A percentile compares a stretch with the other conserved stretches of the same genome.
Conservation (phyloP, 495 filamentous ascomycete genomes). For the Xylaria curta region DNA sequence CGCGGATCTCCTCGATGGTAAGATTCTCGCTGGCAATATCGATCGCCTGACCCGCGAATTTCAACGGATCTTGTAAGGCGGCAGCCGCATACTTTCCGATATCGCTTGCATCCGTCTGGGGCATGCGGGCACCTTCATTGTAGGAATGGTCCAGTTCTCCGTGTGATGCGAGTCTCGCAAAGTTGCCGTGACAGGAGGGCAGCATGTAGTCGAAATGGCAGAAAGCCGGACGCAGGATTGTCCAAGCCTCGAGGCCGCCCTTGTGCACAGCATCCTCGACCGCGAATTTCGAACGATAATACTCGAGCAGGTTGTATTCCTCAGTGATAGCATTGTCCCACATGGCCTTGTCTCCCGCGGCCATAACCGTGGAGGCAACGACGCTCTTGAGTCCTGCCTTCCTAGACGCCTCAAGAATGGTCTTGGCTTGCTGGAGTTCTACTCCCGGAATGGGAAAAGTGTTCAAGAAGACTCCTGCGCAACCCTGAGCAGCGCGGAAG, state of each 20-base stretch:
- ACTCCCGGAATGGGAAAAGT: slow-evolving; percentile 31
- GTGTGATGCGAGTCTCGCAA: slow-evolving; percentile 19
- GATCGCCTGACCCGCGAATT: slow-evolving; percentile 48
- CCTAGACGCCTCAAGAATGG: slow-evolving; percentile 46
- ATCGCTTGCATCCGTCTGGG: slow-evolving; percentile 53
- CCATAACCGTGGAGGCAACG: slow-evolving; percentile 50
- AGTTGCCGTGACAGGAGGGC: slow-evolving; percentile 42
- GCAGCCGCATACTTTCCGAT: slow-evolving; percentile 54
- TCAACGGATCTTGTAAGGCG: slow-evolving; percentile 46
- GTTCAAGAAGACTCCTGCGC: slow-evolving; percentile 50
- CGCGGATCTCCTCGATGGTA: slow-evolving; percentile 41
- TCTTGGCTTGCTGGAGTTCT: slow-evolving; percentile 45
- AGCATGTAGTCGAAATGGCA: slow-evolving; percentile 45
- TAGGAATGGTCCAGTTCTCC: slow-evolving; percentile 39
- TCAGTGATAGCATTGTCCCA: slow-evolving; percentile 32
- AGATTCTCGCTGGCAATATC: slow-evolving; percentile 49
- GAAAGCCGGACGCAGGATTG: slow-evolving; percentile 50
- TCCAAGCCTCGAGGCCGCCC: slow-evolving; percentile 50
- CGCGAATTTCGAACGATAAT: slow-evolving; percentile 30
- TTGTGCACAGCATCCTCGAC: slow-evolving; percentile 46
- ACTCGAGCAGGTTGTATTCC: slow-evolving; percentile 21
- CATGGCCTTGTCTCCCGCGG: slow-evolving; percentile 35
- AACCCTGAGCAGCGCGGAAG: slow-evolving; percentile 45
- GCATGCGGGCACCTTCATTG: slow-evolving; percentile 41
- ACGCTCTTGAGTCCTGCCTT: slow-evolving; percentile 41